Evolutionary conservation across 2,329 filamentous ascomycete species (phyloP).

Genomic region (Cadophora sp.): DNA sequence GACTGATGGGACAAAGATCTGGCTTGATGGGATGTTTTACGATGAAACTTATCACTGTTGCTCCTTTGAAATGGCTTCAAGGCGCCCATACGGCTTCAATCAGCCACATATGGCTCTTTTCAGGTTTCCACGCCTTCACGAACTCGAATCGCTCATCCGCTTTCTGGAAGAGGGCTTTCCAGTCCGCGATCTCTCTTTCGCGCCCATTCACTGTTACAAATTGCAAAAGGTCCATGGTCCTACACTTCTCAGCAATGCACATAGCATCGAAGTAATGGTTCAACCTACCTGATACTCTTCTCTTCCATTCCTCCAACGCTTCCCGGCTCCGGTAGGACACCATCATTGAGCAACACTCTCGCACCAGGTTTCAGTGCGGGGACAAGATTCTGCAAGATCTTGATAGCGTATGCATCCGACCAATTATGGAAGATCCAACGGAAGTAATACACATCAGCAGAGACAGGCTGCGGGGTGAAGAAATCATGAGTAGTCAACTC

Average conservation of each 20-base stretch:
- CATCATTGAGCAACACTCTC: constrained; percentile 44
- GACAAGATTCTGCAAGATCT: constrained; percentile 46
- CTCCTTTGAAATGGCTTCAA: background rate
- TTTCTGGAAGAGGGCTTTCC: constrained; percentile 52
- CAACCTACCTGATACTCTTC: constrained; percentile 46
- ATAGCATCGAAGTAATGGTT: background rate
- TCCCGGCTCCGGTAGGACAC: constrained; percentile 40
- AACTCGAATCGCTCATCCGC: constrained; percentile 52
- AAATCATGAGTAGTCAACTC: constrained; percentile 50
- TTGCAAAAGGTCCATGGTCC: constrained; percentile 58
- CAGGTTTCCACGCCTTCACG: constrained; percentile 15
- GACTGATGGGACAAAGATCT: background rate
- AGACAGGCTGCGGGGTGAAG: constrained; percentile 51
- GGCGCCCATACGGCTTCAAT: constrained; percentile 14
- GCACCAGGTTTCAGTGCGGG: constrained; percentile 51
- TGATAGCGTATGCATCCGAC: constrained; percentile 44
- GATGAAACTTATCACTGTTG: background rate
- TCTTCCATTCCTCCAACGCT: constrained; percentile 42
- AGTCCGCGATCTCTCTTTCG: constrained; percentile 54
- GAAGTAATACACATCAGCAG: constrained; percentile 52
- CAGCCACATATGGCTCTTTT: constrained; percentile 17
- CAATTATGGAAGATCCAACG: constrained; percentile 49
- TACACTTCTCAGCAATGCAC: constrained; percentile 36
- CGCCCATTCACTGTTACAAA: constrained; percentile 57
- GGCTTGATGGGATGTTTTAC: background rate